Conservation (phyloP, 805 yeast genomes). For the Zygoascus flipseniorum region DNA sequence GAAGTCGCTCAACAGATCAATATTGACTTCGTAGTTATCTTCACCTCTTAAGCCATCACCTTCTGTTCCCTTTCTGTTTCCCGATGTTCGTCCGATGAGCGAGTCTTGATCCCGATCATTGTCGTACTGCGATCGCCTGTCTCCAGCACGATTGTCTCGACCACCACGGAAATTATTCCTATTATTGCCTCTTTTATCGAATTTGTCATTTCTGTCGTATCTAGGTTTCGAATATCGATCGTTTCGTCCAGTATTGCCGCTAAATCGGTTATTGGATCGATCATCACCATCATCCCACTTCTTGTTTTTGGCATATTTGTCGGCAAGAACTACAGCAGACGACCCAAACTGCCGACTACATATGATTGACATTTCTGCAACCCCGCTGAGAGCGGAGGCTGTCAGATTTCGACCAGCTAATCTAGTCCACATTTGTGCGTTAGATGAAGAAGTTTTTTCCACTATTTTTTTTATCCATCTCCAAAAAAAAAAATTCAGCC, state of each 20-base stretch:
- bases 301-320: background rate
- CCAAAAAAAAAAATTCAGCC: background rate
- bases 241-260: background rate
- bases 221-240: background rate
- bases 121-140: background rate
- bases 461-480: background rate
- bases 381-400: background rate
- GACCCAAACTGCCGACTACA: background rate
- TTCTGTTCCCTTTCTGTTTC: conserved; percentile 10
- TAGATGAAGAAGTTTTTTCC: background rate
- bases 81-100: conserved; percentile 9
- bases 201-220: background rate
- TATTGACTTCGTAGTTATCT: conserved; percentile 23
- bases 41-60: conserved; percentile 27
- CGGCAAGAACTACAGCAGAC: background rate
- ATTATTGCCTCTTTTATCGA: background rate
- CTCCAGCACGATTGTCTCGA: background rate
- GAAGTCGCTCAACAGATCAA: conserved; percentile 15
- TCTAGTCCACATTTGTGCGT: background rate
- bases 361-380: background rate
- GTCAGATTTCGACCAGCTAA: background rate
- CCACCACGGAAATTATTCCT: background rate
- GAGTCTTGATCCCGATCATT: conserved; percentile 5
- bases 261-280: background rate
- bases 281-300: background rate